These are phyloP conservation scores for Teratosphaeria viscida DNA, from an alignment of 2,329 filamentous ascomycete species.

Conservation along the genomic window DNA sequence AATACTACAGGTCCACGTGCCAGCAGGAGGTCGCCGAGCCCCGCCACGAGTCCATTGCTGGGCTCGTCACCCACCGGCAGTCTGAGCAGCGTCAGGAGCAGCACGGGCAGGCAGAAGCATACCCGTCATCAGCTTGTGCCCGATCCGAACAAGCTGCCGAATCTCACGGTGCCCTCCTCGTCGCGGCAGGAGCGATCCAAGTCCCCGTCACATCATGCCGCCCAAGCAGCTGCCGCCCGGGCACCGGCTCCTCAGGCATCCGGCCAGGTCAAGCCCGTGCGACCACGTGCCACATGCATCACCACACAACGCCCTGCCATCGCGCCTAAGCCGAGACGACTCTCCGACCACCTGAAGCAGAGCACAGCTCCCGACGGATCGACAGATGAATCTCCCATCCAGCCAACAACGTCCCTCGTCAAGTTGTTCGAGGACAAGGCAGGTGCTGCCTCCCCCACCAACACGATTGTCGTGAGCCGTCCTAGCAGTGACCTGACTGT, in stretches of 20 bases:
- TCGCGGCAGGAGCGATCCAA: slow-evolving; percentile 2
- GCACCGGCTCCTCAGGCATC: background rate
- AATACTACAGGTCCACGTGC: too few species aligned
- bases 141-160: slow-evolving; percentile 3
- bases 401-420: slow-evolving; percentile 54
- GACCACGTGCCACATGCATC: slow-evolving; percentile 1
- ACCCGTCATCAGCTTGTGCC: background rate
- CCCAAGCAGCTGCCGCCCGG: slow-evolving; percentile 18
- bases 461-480: slow-evolving; percentile 12
- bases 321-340: slow-evolving; percentile 20
- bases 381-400: slow-evolving; percentile 15
- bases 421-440: slow-evolving; percentile 54
- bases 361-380: slow-evolving; percentile 5
- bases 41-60: background rate
- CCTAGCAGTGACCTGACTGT: slow-evolving; percentile 25
- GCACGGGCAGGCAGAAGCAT: background rate
- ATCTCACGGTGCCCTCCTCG: slow-evolving; percentile 4
- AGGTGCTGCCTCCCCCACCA: slow-evolving; percentile 3
- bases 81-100: background rate
- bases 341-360: slow-evolving; percentile 9
- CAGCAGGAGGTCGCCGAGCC: background rate
- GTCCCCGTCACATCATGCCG: slow-evolving; percentile 21
- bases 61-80: slow-evolving; percentile 1
- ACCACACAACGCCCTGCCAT: slow-evolving; percentile 11
- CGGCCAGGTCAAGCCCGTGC: background rate